Percentiles rank a stretch among this genome's conserved stretches.
These are phyloP conservation scores for Pseudocercospora vitis DNA, from an alignment of 2,329 filamentous ascomycete species.

Conservation along the genomic window DNA sequence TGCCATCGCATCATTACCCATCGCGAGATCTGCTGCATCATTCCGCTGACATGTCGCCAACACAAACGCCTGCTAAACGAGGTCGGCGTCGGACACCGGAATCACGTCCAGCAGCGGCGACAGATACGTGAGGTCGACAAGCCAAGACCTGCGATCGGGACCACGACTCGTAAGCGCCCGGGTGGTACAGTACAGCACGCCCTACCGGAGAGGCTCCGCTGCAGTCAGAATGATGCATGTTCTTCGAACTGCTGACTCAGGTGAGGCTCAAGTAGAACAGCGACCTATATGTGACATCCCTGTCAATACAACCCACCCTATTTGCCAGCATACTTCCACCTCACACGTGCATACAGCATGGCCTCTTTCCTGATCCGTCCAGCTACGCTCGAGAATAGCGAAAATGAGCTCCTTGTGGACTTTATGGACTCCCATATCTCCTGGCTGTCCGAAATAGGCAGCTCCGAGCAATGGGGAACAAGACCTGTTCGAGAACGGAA, in stretches of 20 bases:
- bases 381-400: slow-evolving; percentile 12
- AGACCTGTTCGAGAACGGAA: slow-evolving; percentile 3
- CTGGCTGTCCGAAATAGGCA: slow-evolving; percentile 21
- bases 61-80: too few relatives aligned
- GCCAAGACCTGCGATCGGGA: not conserved
- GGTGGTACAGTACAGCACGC: not conserved
- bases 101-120: not conserved
- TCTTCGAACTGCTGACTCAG: not conserved
- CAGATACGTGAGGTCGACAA: not conserved
- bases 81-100: too few relatives aligned
- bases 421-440: slow-evolving; percentile 24
- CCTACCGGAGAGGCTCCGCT: not conserved
- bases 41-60: too few relatives aligned
- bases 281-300: slow-evolving; percentile 18
- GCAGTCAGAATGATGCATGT: not conserved
- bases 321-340: not conserved
- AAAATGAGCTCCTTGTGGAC: slow-evolving; percentile 21
- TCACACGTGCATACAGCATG: slow-evolving; percentile 6
- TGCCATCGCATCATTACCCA: too few relatives aligned
- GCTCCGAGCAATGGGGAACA: slow-evolving; percentile 24
- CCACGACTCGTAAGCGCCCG: not conserved
- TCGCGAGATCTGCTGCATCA: too few relatives aligned
- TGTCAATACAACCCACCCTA: slow-evolving; percentile 12
- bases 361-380: slow-evolving; percentile 21
- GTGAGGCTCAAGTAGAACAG: not conserved